phyloP scores from a whole-genome alignment of 2,329 filamentous ascomycete genomes.

The Aspergillus bombycis region DNA sequence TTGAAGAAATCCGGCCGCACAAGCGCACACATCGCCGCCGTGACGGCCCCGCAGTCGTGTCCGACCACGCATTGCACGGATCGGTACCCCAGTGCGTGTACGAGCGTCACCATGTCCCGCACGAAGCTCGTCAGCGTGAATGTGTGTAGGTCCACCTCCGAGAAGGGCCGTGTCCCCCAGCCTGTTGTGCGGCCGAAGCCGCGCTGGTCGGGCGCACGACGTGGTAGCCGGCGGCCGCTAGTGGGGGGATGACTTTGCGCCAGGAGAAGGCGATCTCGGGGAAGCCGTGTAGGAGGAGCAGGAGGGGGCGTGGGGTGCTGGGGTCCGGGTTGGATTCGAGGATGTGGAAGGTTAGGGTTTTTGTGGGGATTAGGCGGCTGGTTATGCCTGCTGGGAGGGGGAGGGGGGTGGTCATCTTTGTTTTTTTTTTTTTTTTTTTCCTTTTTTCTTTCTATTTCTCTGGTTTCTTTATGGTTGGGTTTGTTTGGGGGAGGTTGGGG shows the following conservation, averaged over 20 bases:
- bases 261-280: conserved; percentile 72
- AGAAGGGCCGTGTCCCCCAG: conserved; percentile 57
- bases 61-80: conserved; percentile 64
- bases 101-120: conserved; percentile 64
- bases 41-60: conserved; percentile 69
- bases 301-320: conserved; percentile 52
- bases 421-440: not conserved
- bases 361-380: conserved; percentile 61
- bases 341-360: conserved; percentile 63
- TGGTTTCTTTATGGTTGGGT: not conserved
- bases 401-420: conserved; percentile 26
- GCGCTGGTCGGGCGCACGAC: conserved; percentile 70
- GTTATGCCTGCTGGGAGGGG: conserved; percentile 60
- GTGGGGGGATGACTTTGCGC: conserved; percentile 62
- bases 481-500: not conserved
- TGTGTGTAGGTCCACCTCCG: conserved; percentile 58
- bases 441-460: not conserved
- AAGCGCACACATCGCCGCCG: conserved; percentile 61
- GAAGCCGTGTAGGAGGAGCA: conserved; percentile 68
- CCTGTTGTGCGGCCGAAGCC: conserved; percentile 69
- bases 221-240: conserved; percentile 65
- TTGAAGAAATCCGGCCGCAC: conserved; percentile 67
- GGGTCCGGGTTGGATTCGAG: conserved; percentile 54
- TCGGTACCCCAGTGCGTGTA: conserved; percentile 63
- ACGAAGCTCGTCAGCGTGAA: conserved; percentile 63